phyloP scores from a whole-genome alignment of 805 yeast species.

The Teunomyces aglyptinius region DNA sequence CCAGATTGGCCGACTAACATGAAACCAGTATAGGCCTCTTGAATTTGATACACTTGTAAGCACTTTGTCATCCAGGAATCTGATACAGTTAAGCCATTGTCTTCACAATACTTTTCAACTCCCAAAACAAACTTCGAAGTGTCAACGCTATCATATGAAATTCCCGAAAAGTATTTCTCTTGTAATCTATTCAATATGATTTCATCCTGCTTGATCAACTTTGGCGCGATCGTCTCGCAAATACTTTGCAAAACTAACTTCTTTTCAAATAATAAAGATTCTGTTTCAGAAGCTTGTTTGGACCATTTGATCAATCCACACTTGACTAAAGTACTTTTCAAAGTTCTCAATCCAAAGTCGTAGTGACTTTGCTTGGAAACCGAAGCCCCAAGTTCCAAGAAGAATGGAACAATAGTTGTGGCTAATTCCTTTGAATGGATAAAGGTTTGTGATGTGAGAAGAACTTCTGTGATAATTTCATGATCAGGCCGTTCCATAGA shows the following conservation, averaged over 20 bases:
- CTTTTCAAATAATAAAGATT: slow-evolving; percentile 16
- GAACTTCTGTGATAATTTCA: slow-evolving; percentile 62
- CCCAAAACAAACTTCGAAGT: slow-evolving; percentile 22
- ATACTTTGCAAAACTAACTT: slow-evolving; percentile 51
- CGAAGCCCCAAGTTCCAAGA: slow-evolving; percentile 37
- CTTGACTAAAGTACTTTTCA: slow-evolving; percentile 62
- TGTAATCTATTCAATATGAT: slow-evolving; percentile 28
- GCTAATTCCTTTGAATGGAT: slow-evolving; percentile 45
- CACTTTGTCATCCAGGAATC: slow-evolving; percentile 53
- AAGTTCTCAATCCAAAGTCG: slow-evolving; percentile 85
- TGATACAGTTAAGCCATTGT: slow-evolving; percentile 30
- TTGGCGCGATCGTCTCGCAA: slow-evolving; percentile 64
- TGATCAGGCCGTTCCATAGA: slow-evolving; percentile 74
- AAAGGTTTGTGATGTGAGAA: slow-evolving; percentile 76
- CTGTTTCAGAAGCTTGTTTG: slow-evolving; percentile 3
- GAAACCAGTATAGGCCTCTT: slow-evolving; percentile 67
- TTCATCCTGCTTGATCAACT: slow-evolving; percentile 56
- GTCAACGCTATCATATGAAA: slow-evolving; percentile 16
- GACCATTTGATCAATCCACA: slow-evolving; percentile 50
- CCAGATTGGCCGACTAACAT: slow-evolving; percentile 80
- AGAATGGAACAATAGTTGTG: slow-evolving; percentile 50
- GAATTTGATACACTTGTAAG: slow-evolving; percentile 61
- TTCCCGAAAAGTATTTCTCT: slow-evolving; percentile 25
- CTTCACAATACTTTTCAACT: slow-evolving; percentile 24
- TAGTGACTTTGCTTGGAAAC: slow-evolving; percentile 68